Conservation (phyloP, 2,329 filamentous ascomycete genomes). For the Trichoderma pleuroti region DNA sequence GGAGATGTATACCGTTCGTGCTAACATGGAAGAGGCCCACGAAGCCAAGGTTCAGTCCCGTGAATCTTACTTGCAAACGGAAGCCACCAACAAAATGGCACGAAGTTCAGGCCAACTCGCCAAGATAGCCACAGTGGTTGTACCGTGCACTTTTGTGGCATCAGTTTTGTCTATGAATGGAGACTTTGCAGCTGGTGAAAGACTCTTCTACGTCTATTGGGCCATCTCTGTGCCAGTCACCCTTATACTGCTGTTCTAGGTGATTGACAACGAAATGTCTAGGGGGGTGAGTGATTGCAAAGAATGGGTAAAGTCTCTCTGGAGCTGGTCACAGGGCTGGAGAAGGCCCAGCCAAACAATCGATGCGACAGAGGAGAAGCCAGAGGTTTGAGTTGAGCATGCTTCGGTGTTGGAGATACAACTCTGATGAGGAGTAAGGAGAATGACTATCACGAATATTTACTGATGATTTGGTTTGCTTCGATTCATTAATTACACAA, state of each 20-base stretch:
- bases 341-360: background rate
- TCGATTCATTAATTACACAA: rapidly evolving
- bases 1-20: background rate
- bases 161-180: background rate
- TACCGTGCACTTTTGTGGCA: background rate
- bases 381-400: background rate
- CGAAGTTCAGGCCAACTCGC: background rate
- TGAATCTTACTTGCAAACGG: background rate
- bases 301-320: background rate
- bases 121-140: background rate
- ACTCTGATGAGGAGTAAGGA: background rate
- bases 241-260: background rate
- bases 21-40: background rate
- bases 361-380: background rate
- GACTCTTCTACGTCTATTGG: background rate
- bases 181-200: background rate
- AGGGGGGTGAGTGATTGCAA: background rate
- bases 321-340: background rate
- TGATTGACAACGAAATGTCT: background rate
- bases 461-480: background rate
- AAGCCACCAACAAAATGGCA: background rate
- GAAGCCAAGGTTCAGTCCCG: background rate
- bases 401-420: background rate
- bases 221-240: background rate
- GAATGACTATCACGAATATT: background rate